These are phyloP conservation scores for Acer saccharum DNA, from an alignment of 345 rosid genomes.

Conservation along the genomic window DNA sequence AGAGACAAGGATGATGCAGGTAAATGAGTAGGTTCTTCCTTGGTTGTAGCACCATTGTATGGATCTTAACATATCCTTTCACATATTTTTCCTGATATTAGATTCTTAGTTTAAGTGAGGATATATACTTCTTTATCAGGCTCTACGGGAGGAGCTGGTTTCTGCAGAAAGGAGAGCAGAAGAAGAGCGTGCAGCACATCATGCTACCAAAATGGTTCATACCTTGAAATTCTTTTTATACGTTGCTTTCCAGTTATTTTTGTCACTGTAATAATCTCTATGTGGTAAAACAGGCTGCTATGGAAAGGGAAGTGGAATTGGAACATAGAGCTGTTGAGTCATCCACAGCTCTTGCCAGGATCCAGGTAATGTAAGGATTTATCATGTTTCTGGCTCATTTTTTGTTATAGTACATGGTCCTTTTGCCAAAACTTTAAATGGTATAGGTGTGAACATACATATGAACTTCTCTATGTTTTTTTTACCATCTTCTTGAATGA, in stretches of 20 bases:
- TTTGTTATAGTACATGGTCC: neutral
- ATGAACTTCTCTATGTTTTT: neutral
- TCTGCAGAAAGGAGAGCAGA: conserved; percentile 92
- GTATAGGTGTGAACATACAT: neutral
- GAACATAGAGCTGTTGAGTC: conserved; percentile 95
- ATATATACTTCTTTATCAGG: conserved; percentile 46
- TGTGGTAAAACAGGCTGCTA: conserved; percentile 68
- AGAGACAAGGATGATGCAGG: conserved; percentile 99
- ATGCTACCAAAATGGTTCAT: conserved; percentile 90
- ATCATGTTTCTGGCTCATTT: conserved; percentile 12
- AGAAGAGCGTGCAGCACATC: conserved; percentile 91
- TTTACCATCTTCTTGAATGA: neutral
- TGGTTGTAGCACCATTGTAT: conserved; percentile 2
- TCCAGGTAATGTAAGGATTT: conserved; percentile 68
- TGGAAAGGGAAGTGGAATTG: conserved; percentile 94
- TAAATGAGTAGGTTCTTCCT: conserved; percentile 31
- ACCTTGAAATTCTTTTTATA: conserved; percentile 15
- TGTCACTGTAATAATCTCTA: conserved; percentile 17
- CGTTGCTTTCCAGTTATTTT: conserved; percentile 9
- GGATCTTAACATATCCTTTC: conserved; percentile 1
- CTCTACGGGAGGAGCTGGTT: conserved; percentile 93
- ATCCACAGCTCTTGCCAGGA: conserved; percentile 90
- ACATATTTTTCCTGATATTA: conserved; percentile 15
- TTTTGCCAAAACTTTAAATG: conserved; percentile 5
- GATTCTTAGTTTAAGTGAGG: conserved; percentile 17